Percentiles rank a stretch among this genome's conserved stretches.
Evolutionary conservation across 1,139 yeast species (phyloP).

Genomic region (Debaryomycetaceae sp.): DNA sequence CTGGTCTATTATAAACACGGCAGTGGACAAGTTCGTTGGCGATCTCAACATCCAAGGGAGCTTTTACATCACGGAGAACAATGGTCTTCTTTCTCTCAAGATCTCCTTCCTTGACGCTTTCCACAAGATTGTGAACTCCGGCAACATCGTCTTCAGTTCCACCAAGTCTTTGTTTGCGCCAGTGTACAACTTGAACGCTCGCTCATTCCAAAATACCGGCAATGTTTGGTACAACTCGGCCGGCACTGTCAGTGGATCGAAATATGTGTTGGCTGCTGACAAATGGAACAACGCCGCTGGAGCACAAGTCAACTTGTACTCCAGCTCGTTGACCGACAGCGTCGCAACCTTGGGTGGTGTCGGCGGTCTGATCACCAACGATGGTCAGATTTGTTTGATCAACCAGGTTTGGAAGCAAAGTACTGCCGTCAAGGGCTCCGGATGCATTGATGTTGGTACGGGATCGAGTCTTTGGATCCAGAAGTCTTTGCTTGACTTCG

Average conservation of each 20-base stretch:
- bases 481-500: slow-evolving; percentile 12
- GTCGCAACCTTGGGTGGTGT: slow-evolving; percentile 15
- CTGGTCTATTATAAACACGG: slow-evolving; percentile 32
- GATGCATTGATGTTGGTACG: slow-evolving; percentile 18
- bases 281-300: slow-evolving; percentile 17
- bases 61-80: slow-evolving; percentile 18
- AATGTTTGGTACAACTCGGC: slow-evolving; percentile 9
- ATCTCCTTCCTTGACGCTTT: slow-evolving; percentile 5
- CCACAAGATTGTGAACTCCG: slow-evolving; percentile 6
- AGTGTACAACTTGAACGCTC: slow-evolving; percentile 3
- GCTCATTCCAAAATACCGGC: slow-evolving; percentile 12
- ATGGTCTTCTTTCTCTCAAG: slow-evolving; percentile 3
- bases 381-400: slow-evolving; percentile 19
- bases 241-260: slow-evolving; percentile 10
- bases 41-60: slow-evolving; percentile 20
- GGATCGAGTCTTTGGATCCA: slow-evolving; percentile 15
- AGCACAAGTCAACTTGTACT: slow-evolving; percentile 14
- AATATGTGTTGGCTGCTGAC: slow-evolving; percentile 14
- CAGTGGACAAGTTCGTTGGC: slow-evolving; percentile 20
- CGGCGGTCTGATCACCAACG: slow-evolving; percentile 12
- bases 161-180: slow-evolving; percentile 7
- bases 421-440: slow-evolving; percentile 16
- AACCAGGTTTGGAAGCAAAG: slow-evolving; percentile 17
- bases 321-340: slow-evolving; percentile 13
- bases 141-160: slow-evolving; percentile 7